phyloP scores from a whole-genome alignment of 371 early-diverging fungal species.

The Vavraia culicis region DNA sequence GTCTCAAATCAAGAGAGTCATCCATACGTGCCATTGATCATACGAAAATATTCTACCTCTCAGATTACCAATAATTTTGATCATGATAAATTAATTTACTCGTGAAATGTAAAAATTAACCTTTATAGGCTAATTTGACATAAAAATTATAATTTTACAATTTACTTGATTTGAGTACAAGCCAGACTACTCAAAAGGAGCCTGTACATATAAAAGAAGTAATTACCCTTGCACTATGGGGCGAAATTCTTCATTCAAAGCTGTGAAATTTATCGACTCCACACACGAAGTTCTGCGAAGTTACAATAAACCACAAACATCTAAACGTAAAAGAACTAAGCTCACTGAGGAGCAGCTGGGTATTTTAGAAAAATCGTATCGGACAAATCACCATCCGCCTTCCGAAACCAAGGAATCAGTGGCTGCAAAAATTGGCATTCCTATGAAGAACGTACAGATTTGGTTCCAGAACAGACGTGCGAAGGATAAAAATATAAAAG shows the following conservation, averaged over 20 bases:
- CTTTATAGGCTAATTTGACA: too few species aligned
- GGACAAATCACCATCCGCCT: slow-evolving; percentile 32
- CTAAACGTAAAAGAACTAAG: slow-evolving; percentile 22
- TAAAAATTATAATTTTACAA: too few species aligned
- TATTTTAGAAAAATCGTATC: slow-evolving; percentile 20
- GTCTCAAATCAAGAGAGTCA: too few species aligned
- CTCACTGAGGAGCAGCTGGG: slow-evolving; percentile 22
- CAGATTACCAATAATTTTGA: too few species aligned
- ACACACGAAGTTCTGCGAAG: slow-evolving; percentile 24
- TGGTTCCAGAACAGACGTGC: slow-evolving; percentile 44
- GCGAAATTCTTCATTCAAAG: not conserved
- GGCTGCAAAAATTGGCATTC: slow-evolving; percentile 10
- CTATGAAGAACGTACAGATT: slow-evolving; percentile 33
- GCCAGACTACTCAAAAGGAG: too few species aligned
- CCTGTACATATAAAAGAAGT: too few species aligned
- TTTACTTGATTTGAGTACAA: too few species aligned
- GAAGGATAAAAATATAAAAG: slow-evolving; percentile 28
- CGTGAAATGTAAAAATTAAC: too few species aligned
- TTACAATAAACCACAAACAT: not conserved
- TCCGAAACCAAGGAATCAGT: slow-evolving; percentile 20
- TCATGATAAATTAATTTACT: too few species aligned
- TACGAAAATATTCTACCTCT: too few species aligned
- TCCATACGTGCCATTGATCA: too few species aligned
- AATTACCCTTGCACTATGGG: too few species aligned
- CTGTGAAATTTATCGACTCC: slow-evolving; percentile 28